Percentiles rank a stretch among this genome's conserved stretches.
These are phyloP conservation scores for Phialemoniopsis sp. DNA, from an alignment of 2,329 filamentous ascomycete genomes.

Conservation along the genomic window DNA sequence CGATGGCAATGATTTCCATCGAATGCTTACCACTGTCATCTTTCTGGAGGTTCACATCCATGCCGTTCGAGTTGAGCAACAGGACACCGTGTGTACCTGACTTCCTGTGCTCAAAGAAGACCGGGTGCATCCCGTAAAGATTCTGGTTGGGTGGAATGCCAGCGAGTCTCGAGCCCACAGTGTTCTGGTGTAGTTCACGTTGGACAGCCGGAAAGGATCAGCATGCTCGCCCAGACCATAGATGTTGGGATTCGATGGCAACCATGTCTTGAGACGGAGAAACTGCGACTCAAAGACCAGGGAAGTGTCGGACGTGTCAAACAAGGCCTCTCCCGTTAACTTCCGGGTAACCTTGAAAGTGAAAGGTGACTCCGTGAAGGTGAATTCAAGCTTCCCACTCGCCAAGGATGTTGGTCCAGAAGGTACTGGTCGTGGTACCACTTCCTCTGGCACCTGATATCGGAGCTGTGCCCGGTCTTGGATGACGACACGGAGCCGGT, in stretches of 20 bases:
- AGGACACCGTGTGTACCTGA: constrained; percentile 61
- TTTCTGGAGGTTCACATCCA: constrained; percentile 72
- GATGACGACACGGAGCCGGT: too few species aligned
- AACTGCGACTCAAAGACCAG: constrained; percentile 79
- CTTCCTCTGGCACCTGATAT: too few species aligned
- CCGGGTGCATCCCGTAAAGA: constrained; percentile 68
- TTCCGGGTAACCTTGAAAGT: constrained; percentile 33
- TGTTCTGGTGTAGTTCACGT: constrained; percentile 65
- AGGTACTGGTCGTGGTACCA: too few species aligned
- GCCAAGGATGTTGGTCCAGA: too few species aligned
- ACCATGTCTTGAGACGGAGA: constrained; percentile 63
- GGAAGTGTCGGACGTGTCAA: constrained; percentile 63
- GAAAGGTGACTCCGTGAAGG: constrained; percentile 15
- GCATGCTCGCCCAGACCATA: constrained; percentile 79
- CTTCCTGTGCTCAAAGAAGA: constrained; percentile 71
- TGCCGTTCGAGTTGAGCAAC: constrained; percentile 68
- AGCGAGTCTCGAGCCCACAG: constrained; percentile 17
- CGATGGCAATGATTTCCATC: constrained; percentile 75
- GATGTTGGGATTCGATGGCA: constrained; percentile 65
- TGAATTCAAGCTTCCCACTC: too few species aligned
- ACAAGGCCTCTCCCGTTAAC: constrained; percentile 48
- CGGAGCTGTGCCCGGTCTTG: too few species aligned
- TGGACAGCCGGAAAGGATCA: constrained; percentile 65
- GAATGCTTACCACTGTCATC: constrained; percentile 57
- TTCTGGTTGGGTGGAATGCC: constrained; percentile 57